These are phyloP conservation scores for Schoenoplectus triqueter DNA, from an alignment of 202 grass and related monocot species.

Conservation along the genomic window DNA sequence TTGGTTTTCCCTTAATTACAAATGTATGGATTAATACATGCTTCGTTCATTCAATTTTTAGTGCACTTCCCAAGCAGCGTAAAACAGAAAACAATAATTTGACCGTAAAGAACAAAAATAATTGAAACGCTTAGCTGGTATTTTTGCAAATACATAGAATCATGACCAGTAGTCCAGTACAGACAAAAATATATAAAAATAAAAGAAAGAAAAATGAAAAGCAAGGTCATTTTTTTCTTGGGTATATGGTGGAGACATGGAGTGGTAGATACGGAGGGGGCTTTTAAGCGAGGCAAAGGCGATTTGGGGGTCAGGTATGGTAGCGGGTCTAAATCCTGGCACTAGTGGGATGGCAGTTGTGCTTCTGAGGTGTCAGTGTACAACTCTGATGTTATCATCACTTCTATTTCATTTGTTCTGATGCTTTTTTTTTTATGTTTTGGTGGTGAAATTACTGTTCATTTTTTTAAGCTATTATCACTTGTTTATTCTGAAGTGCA, in stretches of 20 bases:
- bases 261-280: constrained; percentile 43
- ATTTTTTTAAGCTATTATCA: background rate
- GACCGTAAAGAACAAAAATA: too few species aligned
- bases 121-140: background rate
- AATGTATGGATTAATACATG: too few species aligned
- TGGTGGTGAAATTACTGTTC: background rate
- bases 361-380: constrained; percentile 36
- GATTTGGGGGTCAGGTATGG: constrained; percentile 34
- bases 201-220: background rate
- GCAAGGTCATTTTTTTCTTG: background rate
- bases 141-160: constrained; percentile 13
- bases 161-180: background rate
- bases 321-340: constrained; percentile 59
- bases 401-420: constrained; percentile 24
- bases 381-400: constrained; percentile 6
- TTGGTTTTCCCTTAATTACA: too few species aligned
- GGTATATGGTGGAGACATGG: constrained; percentile 34
- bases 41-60: background rate
- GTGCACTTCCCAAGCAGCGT: too few species aligned
- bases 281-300: constrained; percentile 74
- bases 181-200: background rate
- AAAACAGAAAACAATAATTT: background rate
- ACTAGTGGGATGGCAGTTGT: constrained; percentile 46
- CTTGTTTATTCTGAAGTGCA: background rate
- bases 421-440: background rate